These are phyloP conservation scores for Trapa bicornis DNA, from an alignment of 345 rosid species.

Conservation along the genomic window DNA sequence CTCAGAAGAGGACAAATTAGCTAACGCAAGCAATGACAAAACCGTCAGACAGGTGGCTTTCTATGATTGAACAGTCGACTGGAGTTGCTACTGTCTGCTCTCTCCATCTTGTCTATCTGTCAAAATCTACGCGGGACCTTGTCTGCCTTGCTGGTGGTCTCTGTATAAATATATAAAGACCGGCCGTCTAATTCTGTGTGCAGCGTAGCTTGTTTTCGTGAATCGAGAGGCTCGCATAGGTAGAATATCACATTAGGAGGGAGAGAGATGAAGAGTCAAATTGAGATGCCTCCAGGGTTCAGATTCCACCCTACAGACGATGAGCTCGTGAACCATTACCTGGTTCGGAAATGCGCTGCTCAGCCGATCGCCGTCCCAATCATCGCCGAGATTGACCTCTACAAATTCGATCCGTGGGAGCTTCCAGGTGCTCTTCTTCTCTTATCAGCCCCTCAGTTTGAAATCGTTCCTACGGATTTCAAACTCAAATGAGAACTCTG, in stretches of 20 bases:
- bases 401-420: slow-evolving; percentile 84
- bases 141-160: not conserved
- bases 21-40: slow-evolving; percentile 9
- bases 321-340: slow-evolving; percentile 68
- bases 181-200: not conserved
- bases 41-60: not conserved
- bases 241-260: not conserved
- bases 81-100: not conserved
- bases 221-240: not conserved
- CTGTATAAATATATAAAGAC: not conserved
- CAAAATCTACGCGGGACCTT: not conserved
- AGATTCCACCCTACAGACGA: slow-evolving; percentile 96
- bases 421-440: slow-evolving; percentile 53
- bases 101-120: not conserved
- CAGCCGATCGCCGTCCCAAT: slow-evolving; percentile 52
- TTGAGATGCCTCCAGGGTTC: slow-evolving; percentile 77
- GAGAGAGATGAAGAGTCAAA: slow-evolving; percentile 13
- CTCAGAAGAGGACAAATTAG: slow-evolving; percentile 6
- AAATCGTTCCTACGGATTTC: not conserved
- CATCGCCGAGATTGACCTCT: slow-evolving; percentile 79
- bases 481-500: not conserved
- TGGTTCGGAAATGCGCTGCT: slow-evolving; percentile 51
- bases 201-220: not conserved
- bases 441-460: no score
- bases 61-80: not conserved